Base-by-base conservation (phyloP, 345 rosid species). In the Erysimum cheiranthoides region DNA sequence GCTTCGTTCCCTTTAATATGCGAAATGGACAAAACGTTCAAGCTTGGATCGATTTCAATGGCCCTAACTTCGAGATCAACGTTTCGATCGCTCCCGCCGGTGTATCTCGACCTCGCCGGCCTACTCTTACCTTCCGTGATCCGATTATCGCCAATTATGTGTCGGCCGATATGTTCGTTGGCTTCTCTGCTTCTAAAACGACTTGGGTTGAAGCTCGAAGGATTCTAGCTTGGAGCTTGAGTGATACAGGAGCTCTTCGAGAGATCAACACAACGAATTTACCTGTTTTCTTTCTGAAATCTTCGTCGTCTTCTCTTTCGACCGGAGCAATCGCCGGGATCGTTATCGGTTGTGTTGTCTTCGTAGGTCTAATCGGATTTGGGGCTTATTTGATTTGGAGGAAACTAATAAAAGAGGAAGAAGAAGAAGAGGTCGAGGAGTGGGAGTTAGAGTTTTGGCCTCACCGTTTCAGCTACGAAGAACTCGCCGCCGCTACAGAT, bases 361-460 rank as follows among this genome's bases (percentile, higher is more conserved):
- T 85, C 66, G 16, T 81, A 18, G 52, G 81, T 21, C 13, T 88
- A 59, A 49, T 76, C 17, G 88, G 70, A 17, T 18, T 59, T 38
- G 86, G 76, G 57, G 61, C 32, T 27, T 88, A 61, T 73, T 84
- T 84, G 57, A 28, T 82, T 27, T 85, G 93, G 90, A 39, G 73
- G 60, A 89, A 77, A 67, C 46, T 80, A n/a, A 43, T 67, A 14
- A 73, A 10, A 69, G 80, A 64, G 12, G 84, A 85, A 34, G 87
- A 88, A 71, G 84, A 85, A 52, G 86, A 88, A 18, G 95, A 88
- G 60, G 53, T 89, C 3, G 98, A 90, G 73, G 95, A 90, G 11
- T 93, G 98, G 97, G 98, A 93, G 47, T 86, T 86, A 3, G 95
- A 93, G 59, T 90, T 87, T 64, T 93, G 97, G 98, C 98, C 97